These are phyloP conservation scores for Cytospora schulzeri DNA, from an alignment of 2,329 filamentous ascomycete species.

Conservation along the genomic window DNA sequence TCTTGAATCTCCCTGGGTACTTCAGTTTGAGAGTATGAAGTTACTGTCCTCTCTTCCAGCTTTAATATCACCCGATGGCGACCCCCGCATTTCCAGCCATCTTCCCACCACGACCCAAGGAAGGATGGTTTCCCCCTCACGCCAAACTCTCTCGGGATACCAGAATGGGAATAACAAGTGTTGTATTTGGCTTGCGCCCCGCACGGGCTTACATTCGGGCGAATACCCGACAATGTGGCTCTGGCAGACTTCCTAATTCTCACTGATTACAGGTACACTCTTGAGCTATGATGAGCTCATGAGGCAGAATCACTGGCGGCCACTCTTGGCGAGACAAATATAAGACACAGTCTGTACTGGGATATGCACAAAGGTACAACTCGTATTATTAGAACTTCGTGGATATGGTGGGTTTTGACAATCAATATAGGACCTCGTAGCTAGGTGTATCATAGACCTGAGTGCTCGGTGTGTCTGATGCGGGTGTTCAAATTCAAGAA, in stretches of 20 bases:
- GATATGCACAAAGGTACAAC: no score
- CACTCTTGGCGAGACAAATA: not conserved
- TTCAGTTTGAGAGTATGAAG: no score
- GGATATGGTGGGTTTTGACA: no score
- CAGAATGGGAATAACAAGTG: not conserved
- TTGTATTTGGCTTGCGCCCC: not conserved
- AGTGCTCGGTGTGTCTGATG: no score
- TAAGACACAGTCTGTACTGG: no score
- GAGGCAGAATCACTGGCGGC: no score
- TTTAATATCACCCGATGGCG: not conserved
- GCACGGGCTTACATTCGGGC: not conserved
- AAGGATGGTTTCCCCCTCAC: not conserved
- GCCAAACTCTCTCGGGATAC: not conserved
- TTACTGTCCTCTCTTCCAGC: not conserved
- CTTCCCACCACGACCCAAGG: not conserved
- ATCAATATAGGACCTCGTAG: no score
- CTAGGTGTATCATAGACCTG: no score
- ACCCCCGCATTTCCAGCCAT: constrained; percentile 1
- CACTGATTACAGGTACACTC: not conserved
- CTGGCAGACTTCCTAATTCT: not conserved
- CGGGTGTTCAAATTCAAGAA: no score
- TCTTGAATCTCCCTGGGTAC: not conserved
- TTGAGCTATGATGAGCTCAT: not conserved
- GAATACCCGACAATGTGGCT: not conserved
- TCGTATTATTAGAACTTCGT: no score